Evolutionary conservation across 805 yeast species (phyloP).

Genomic region (Candida ovalis): DNA sequence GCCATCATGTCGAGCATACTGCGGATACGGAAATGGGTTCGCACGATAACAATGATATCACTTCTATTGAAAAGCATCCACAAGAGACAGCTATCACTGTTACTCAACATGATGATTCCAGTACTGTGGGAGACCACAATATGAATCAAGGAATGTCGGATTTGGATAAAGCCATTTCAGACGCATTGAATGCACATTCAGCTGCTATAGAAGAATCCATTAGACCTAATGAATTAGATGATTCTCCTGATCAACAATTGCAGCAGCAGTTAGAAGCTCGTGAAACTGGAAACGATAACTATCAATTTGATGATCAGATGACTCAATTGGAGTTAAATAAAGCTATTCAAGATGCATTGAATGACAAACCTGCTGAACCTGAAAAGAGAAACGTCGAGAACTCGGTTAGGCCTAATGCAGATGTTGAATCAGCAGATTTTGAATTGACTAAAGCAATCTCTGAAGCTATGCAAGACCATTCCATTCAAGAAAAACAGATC

Average conservation of each 20-base stretch:
- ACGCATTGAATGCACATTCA: constrained; percentile 12
- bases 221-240: not conserved
- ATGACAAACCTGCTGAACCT: constrained; percentile 3
- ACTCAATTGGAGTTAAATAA: constrained; percentile 21
- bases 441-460: constrained; percentile 24
- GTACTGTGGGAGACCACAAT: not conserved
- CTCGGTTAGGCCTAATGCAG: not conserved
- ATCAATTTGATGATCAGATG: constrained; percentile 11
- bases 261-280: not conserved
- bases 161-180: constrained; percentile 13
- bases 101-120: not conserved
- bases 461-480: constrained; percentile 18
- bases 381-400: constrained; percentile 1
- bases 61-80: not conserved
- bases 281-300: not conserved
- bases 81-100: no score
- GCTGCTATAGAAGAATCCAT: constrained; percentile 1
- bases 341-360: constrained; percentile 27
- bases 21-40: not conserved
- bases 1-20: not conserved
- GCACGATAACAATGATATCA: not conserved
- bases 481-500: not conserved
- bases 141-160: constrained; percentile 2
- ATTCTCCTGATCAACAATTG: not conserved
- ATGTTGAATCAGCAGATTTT: constrained; percentile 5